Evolutionary conservation across 2,329 filamentous ascomycete species (phyloP).

Genomic region (Trichoderma sp.): DNA sequence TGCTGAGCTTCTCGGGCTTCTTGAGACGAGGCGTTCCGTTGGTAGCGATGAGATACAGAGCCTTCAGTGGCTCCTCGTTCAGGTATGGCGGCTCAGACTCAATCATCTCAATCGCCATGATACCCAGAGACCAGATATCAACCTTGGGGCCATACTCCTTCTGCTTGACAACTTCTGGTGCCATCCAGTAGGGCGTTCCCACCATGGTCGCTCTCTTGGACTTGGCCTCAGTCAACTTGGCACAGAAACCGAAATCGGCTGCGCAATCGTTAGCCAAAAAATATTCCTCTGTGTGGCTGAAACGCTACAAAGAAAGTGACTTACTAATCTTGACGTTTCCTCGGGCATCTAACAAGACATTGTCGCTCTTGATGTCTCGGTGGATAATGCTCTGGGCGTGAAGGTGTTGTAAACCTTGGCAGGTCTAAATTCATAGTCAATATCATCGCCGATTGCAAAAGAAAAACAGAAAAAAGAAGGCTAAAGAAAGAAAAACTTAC

Average conservation of each 20-base stretch:
- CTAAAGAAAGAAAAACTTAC: slow-evolving; percentile 53
- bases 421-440: slow-evolving; percentile 67
- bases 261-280: slow-evolving; percentile 40
- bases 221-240: slow-evolving; percentile 95
- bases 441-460: not conserved
- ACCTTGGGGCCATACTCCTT: slow-evolving; percentile 99
- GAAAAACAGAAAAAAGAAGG: no score
- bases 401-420: slow-evolving; percentile 89
- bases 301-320: slow-evolving; percentile 43
- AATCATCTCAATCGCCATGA: slow-evolving; percentile 99
- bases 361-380: slow-evolving; percentile 99
- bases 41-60: slow-evolving; percentile 94
- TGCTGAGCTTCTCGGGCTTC: slow-evolving; percentile 97
- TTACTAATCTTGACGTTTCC: slow-evolving; percentile 97
- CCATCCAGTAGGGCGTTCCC: slow-evolving; percentile 99
- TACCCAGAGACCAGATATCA: slow-evolving; percentile 97
- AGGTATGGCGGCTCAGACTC: slow-evolving; percentile 97
- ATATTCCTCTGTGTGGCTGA: not conserved
- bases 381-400: slow-evolving; percentile 98
- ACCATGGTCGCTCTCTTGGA: slow-evolving; percentile 99
- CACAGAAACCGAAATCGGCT: slow-evolving; percentile 99
- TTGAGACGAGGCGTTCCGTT: slow-evolving; percentile 96
- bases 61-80: slow-evolving; percentile 97
- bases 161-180: slow-evolving; percentile 97
- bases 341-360: slow-evolving; percentile 89